Percentiles rank a stretch among this genome's conserved stretches.
Conservation (phyloP, 148 eudicot species). For the Amaranthus hypochondriacus region DNA sequence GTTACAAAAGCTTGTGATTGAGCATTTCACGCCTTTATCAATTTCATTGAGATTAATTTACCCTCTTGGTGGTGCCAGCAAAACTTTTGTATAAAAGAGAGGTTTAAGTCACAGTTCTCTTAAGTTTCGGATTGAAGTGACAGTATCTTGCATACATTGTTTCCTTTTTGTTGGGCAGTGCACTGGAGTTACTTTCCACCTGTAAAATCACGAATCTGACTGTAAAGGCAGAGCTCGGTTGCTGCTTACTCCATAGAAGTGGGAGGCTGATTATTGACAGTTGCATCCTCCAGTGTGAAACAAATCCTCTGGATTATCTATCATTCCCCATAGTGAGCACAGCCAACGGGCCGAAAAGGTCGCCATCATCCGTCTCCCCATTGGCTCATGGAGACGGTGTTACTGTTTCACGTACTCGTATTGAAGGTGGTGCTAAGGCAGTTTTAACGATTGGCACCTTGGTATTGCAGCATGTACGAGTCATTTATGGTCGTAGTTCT, state of each 20-base stretch:
- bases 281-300: constrained; percentile 86
- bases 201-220: constrained; percentile 89
- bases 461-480: constrained; percentile 74
- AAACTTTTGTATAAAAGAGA: not conserved
- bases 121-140: constrained; percentile 12
- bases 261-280: constrained; percentile 84
- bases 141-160: constrained; percentile 9
- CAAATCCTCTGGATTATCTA: constrained; percentile 81
- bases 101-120: not conserved
- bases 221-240: constrained; percentile 86
- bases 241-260: constrained; percentile 92
- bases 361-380: constrained; percentile 31
- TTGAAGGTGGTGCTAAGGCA: constrained; percentile 95
- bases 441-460: constrained; percentile 77
- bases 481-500: constrained; percentile 70
- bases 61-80: not conserved
- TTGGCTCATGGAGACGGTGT: constrained; percentile 62
- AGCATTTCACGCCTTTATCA: not conserved
- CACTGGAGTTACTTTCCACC: constrained; percentile 88
- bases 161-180: constrained; percentile 48
- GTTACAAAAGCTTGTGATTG: constrained; percentile 5
- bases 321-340: constrained; percentile 86
- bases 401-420: constrained; percentile 70
- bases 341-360: constrained; percentile 37
- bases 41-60: not conserved